Conservation (phyloP, 345 rosid species). For the Gossypium herbaceum region DNA sequence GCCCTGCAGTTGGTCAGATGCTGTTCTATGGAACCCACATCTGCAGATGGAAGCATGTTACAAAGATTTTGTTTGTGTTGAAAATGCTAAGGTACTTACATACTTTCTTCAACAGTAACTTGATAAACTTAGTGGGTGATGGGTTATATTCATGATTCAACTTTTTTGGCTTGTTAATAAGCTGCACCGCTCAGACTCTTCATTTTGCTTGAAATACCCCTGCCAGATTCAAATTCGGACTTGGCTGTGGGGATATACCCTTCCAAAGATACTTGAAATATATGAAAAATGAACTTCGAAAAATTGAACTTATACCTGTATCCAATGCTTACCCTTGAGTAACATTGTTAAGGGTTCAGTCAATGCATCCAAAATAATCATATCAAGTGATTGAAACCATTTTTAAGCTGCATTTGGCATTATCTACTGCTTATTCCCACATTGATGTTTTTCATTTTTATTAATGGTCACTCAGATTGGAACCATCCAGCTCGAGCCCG, state of each 20-base stretch:
- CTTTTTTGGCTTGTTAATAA: background rate
- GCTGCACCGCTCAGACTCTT: background rate
- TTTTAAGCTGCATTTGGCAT: background rate
- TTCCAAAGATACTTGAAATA: background rate
- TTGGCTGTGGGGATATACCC: background rate
- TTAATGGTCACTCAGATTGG: conserved; percentile 54
- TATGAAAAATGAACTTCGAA: background rate
- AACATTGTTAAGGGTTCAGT: background rate
- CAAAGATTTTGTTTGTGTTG: conserved; percentile 83
- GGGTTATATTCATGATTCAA: background rate
- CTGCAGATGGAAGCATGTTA: conserved; percentile 91
- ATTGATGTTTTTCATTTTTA: background rate
- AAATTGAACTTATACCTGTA: background rate
- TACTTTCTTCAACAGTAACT: conserved; percentile 5
- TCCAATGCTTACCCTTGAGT: background rate
- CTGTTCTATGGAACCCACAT: conserved; percentile 92
- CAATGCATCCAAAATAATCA: background rate
- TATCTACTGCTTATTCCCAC: background rate
- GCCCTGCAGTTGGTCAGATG: conserved; percentile 81
- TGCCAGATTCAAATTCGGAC: background rate
- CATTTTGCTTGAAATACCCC: background rate
- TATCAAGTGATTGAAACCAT: conserved; percentile 1
- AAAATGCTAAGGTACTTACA: conserved; percentile 76
- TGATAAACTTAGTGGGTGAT: conserved; percentile 6
- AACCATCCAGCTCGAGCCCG: conserved; percentile 66